phyloP scores from a whole-genome alignment of 768 basidiomycete genomes.

The Pholiota conissans region DNA sequence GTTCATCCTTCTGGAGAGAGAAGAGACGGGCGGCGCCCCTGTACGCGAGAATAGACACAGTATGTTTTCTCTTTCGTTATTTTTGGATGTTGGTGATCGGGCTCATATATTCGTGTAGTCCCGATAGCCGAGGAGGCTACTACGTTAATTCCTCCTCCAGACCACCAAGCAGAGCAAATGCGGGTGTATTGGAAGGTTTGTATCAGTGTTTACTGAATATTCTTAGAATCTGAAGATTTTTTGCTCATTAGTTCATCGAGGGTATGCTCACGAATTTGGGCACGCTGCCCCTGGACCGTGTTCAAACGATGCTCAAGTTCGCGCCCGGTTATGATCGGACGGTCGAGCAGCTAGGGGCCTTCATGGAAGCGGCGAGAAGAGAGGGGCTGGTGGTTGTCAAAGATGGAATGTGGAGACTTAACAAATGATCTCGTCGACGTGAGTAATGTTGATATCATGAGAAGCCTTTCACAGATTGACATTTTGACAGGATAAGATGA shows the following conservation, averaged over 20 bases:
- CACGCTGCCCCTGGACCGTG: slow-evolving; percentile 71
- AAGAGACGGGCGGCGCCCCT: slow-evolving; percentile 40
- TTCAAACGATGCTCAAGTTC: slow-evolving; percentile 86
- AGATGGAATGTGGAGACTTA: slow-evolving; percentile 69
- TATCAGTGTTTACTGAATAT: not conserved
- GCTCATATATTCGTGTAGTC: slow-evolving; percentile 16
- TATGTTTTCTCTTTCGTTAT: slow-evolving; percentile 2
- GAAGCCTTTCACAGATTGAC: no score
- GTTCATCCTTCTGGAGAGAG: slow-evolving; percentile 66
- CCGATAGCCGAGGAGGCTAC: slow-evolving; percentile 44
- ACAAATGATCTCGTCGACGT: no score
- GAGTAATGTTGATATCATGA: no score
- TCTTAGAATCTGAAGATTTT: not conserved
- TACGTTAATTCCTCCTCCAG: slow-evolving; percentile 58
- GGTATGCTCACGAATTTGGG: slow-evolving; percentile 91
- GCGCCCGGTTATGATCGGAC: slow-evolving; percentile 82
- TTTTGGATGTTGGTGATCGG: not conserved
- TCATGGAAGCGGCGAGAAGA: slow-evolving; percentile 79
- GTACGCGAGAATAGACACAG: slow-evolving; percentile 14
- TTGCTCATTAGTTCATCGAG: slow-evolving; percentile 67
- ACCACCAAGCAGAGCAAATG: slow-evolving; percentile 82
- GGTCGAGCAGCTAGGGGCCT: slow-evolving; percentile 72
- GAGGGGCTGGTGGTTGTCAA: slow-evolving; percentile 73
- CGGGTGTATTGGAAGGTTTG: slow-evolving; percentile 81
- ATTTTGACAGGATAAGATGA: no score